These are phyloP conservation scores for Elongisporangium prolatum DNA, from an alignment of 352 stramenopile genomes.

Conservation along the genomic window DNA sequence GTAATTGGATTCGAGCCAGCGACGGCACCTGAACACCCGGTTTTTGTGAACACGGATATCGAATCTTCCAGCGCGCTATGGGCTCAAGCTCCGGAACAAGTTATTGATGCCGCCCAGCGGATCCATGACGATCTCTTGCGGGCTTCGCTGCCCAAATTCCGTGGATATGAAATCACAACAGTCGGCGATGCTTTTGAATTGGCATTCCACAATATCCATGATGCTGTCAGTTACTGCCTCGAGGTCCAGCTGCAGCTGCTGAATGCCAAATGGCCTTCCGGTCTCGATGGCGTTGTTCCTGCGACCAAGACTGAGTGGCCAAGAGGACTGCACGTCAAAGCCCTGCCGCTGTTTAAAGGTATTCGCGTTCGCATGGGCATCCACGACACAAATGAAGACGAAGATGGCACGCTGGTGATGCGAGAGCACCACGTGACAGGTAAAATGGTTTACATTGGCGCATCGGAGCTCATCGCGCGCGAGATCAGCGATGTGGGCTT, in stretches of 20 bases:
- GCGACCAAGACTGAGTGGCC: conserved; percentile 53
- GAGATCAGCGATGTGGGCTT: conserved; percentile 63
- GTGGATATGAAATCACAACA: conserved; percentile 77
- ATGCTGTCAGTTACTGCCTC: conserved; percentile 63
- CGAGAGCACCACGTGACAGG: conserved; percentile 61
- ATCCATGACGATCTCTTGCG: conserved; percentile 66
- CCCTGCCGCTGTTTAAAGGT: conserved; percentile 46
- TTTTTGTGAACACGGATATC: conserved; percentile 83
- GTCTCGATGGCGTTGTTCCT: conserved; percentile 40
- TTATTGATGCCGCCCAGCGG: conserved; percentile 55
- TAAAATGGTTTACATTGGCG: conserved; percentile 60
- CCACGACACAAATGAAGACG: conserved; percentile 46
- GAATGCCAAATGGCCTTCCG: conserved; percentile 52
- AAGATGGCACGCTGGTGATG: conserved; percentile 46
- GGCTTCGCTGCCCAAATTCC: conserved; percentile 39
- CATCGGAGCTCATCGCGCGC: conserved; percentile 53
- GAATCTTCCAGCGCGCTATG: conserved; percentile 71
- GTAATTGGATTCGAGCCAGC: conserved; percentile 21
- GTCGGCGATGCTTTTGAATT: conserved; percentile 69
- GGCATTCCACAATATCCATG: conserved; percentile 56
- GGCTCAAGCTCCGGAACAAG: conserved; percentile 36
- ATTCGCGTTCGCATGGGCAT: conserved; percentile 76
- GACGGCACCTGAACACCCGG: conserved; percentile 26
- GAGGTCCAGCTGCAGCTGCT: conserved; percentile 56
- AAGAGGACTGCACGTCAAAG: conserved; percentile 38